Evolutionary conservation across 192 early-diverging fungal genomes (phyloP), one percentile per base, ranked within the genome.

Genomic region (Phycomyces nitens): DNA sequence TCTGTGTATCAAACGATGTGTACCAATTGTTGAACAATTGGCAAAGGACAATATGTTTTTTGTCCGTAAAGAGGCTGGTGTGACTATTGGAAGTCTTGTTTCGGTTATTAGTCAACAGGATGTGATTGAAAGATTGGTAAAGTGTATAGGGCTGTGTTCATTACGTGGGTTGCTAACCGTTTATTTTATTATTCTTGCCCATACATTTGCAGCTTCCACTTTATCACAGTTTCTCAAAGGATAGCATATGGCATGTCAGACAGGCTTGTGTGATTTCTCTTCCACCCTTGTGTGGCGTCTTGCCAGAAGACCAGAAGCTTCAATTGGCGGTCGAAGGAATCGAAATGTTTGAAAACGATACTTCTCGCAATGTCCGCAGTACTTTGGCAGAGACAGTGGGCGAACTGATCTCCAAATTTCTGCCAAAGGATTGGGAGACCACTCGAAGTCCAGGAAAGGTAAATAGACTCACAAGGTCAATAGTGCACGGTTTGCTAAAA

Each of bases 161-260:
- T 34, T 34, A 34, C 7, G 59, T 77, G 9, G 53, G 70, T n/a
- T 47, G 61, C 11, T 69, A 64, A 70, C 62, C 76, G 56, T 51
- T 62, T 4, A 58, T 60, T 59, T 51, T 42, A 16, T 57, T 51
- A n/a, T 23, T 41, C 7, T 2, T 34, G 29, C n/a, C 22, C 9
- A 34, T n/a, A 2, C 26, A 16, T 23, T 1, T 18, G 12, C 22
- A 75, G 69, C 56, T 85, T 43, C 84, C 84, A 10, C 40, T 85
- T 23, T 85, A 80, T 53, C 68, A 77, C 22, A 52, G 62, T 21
- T 79, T 83, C 73, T 68, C 76, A 18, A 70, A 72, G 34, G 81
- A 85, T 53, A 69, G 69, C 14, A 83, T 76, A 7, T 85, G 84
- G 84, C 84, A 85, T 65, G 80, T 85, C 6, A 71, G 84, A 54